Evolutionary conservation across 805 yeast genomes (phyloP).

Genomic region (Metschnikowia cerradonensis): DNA sequence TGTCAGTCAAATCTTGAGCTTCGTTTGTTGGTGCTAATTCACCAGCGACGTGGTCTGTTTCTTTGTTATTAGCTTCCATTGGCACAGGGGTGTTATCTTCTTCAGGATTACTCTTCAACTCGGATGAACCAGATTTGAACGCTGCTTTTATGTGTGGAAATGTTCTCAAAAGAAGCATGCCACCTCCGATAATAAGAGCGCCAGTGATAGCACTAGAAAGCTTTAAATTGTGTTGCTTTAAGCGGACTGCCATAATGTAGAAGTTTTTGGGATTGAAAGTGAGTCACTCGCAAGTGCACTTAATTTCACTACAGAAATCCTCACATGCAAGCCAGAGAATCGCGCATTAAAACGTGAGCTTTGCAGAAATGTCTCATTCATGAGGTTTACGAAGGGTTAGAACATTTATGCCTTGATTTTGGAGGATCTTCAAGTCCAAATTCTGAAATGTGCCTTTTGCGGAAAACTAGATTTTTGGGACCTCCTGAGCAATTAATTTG

Average conservation of each 20-base stretch:
- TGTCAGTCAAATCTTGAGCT: not conserved
- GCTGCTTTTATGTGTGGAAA: slow-evolving; percentile 46
- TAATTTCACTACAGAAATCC: not conserved
- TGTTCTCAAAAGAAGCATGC: slow-evolving; percentile 40
- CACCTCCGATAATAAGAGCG: slow-evolving; percentile 41
- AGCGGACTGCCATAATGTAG: slow-evolving; percentile 21
- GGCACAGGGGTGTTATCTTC: slow-evolving; percentile 6
- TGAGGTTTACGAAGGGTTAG: too few species aligned
- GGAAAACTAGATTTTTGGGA: not conserved
- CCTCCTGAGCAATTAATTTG: not conserved
- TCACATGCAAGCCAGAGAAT: slow-evolving; percentile 2
- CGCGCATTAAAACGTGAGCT: not conserved
- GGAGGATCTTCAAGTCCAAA: not conserved
- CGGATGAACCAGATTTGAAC: slow-evolving; percentile 17
- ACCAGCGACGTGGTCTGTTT: not conserved
- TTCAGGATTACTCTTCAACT: slow-evolving; percentile 11
- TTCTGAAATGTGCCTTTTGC: too few species aligned
- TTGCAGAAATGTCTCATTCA: not conserved
- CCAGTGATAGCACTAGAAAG: slow-evolving; percentile 33
- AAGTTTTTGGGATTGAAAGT: not conserved
- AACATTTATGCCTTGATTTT: not conserved
- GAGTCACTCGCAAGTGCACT: not conserved
- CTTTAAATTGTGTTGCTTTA: slow-evolving; percentile 17
- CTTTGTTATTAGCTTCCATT: not conserved
- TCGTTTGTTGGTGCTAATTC: not conserved